Evolutionary conservation across 2,329 filamentous ascomycete genomes (phyloP), one percentile per base, ranked within the genome.

Genomic region (Dissoconium aciculare): DNA sequence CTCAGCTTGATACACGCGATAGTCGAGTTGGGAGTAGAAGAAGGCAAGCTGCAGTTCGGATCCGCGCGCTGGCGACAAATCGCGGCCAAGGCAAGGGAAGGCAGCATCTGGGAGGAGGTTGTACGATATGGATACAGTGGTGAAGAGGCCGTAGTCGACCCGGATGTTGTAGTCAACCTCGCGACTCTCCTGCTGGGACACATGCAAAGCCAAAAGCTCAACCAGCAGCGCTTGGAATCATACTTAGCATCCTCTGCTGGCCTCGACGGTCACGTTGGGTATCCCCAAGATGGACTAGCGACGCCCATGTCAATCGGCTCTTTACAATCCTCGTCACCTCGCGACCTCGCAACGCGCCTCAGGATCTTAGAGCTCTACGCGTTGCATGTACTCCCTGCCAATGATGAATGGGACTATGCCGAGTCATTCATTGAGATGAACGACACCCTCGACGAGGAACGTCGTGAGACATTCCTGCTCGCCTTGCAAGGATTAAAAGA

Each of bases 361-460:
- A 92, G 91, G 60, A 80, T 98, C 25, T 71, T 98, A 30, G 89
- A 98, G 58, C 67, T 98, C 5, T 98, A 94, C 55, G 91, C 84
- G 1, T 67, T 98, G 4, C 89, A 98, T 51, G 82, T 95, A 5
- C 71, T 98, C n/a, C 74, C 87, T 4, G 71, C 83, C 31, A 95
- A 94, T 45, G 75, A 82, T 33, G 84, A 95, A 58, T 98, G 89
- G 89, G 82, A 93, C 35, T 94, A 94, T 47, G 83, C 89, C 3
- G 71, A 74, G 36, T 81, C 92, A 45, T 95, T 95, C 54, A 91
- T 95, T 49, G 73, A 67, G 47, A 72, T 83, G 49, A 89, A 76
- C 53, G 75, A 87, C 27, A 73, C 93, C 15, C 67, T 98, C 1
- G 87, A 95, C 52, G 87, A 94, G 31, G 89, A 95, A 59, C 72